phyloP scores from a whole-genome alignment of 2,329 filamentous ascomycete genomes.

The Xylariaceae sp. region DNA sequence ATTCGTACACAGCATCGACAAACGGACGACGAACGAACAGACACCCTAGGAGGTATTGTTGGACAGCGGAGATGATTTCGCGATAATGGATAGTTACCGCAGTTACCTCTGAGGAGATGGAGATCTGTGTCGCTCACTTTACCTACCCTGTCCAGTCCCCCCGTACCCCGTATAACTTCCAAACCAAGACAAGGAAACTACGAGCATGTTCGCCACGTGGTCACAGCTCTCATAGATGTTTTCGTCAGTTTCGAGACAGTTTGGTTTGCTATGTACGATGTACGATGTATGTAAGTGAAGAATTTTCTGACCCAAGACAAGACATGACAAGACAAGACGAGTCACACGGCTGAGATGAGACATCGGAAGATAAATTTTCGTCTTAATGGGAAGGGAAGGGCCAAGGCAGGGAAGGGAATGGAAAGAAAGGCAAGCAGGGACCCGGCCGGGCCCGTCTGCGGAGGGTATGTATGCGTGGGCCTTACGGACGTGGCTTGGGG shows the following conservation, averaged over 20 bases:
- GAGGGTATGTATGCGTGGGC: background rate
- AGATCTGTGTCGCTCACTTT: too few species aligned
- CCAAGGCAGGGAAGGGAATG: background rate
- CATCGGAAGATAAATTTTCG: conserved; percentile 17
- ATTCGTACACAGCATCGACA: too few species aligned
- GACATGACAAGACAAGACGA: background rate
- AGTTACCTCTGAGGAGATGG: too few species aligned
- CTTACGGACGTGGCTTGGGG: background rate
- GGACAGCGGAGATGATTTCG: too few species aligned
- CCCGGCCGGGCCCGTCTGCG: background rate
- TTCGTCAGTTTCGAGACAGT: background rate
- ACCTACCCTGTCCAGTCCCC: too few species aligned
- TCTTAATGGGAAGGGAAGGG: background rate
- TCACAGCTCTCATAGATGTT: background rate
- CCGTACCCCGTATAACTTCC: too few species aligned
- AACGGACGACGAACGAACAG: too few species aligned
- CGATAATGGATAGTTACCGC: too few species aligned
- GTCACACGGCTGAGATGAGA: conserved; percentile 24
- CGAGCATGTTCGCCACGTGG: background rate
- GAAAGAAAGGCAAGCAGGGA: background rate
- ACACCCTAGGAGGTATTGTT: too few species aligned
- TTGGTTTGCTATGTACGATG: too few species aligned
- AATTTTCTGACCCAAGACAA: conserved; percentile 1
- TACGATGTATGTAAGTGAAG: background rate
- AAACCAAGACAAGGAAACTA: background rate